These are phyloP conservation scores for Gymnopilus junonius DNA, from an alignment of 768 basidiomycete genomes.

Conservation along the genomic window DNA sequence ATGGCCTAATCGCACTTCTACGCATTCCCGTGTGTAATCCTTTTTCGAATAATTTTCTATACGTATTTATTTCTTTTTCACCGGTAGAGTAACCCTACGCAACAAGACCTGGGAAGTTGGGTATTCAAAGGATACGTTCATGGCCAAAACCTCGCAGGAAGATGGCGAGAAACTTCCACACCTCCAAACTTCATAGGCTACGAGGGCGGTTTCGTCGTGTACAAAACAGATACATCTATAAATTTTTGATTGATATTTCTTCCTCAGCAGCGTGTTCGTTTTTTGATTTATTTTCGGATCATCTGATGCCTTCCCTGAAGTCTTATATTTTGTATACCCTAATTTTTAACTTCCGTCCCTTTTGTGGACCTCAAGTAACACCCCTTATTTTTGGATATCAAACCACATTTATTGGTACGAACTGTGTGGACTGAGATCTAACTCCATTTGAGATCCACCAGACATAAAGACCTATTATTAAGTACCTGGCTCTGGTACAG, in stretches of 20 bases:
- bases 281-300: not conserved
- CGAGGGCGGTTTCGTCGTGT: slow-evolving; percentile 53
- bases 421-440: not conserved
- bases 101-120: slow-evolving; percentile 43
- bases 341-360: not conserved
- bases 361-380: not conserved
- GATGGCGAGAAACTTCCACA: slow-evolving; percentile 57
- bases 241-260: not conserved
- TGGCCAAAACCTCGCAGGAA: slow-evolving; percentile 52
- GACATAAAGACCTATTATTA: not conserved
- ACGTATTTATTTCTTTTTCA: not conserved
- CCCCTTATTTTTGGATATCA: slow-evolving; percentile 10
- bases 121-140: slow-evolving; percentile 59
- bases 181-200: slow-evolving; percentile 43
- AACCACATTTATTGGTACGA: not conserved
- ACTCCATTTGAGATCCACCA: not conserved
- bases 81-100: slow-evolving; percentile 36
- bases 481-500: not conserved
- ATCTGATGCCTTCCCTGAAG: not conserved
- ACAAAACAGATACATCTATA: slow-evolving; percentile 24
- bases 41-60: not conserved
- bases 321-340: not conserved
- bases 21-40: slow-evolving; percentile 43
- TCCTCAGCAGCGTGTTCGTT: not conserved
- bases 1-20: slow-evolving; percentile 51